phyloP scores from a whole-genome alignment of 2,329 filamentous ascomycete genomes.

The Paracorniculantispora psalliotae region DNA sequence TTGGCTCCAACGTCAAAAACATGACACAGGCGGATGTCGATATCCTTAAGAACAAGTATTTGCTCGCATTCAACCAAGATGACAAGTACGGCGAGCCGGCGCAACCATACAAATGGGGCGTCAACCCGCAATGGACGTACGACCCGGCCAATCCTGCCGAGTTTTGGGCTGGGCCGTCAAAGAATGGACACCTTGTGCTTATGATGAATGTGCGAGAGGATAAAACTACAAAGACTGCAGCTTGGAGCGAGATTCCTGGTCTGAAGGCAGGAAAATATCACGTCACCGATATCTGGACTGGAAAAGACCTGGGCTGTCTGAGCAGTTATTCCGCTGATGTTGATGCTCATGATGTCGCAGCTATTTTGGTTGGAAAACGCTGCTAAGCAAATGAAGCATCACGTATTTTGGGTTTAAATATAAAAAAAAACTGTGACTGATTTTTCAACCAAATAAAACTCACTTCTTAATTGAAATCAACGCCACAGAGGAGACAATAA shows the following conservation, averaged over 20 bases:
- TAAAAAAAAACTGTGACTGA: too few species aligned
- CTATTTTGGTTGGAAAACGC: slow-evolving; percentile 17
- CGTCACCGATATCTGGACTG: slow-evolving; percentile 44
- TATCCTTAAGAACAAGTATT: slow-evolving; percentile 37
- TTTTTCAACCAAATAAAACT: too few species aligned
- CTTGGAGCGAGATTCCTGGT: slow-evolving; percentile 40
- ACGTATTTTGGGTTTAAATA: too few species aligned
- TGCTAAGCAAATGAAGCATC: background rate
- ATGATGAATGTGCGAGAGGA: slow-evolving; percentile 39
- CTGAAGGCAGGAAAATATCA: slow-evolving; percentile 30
- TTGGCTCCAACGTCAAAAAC: slow-evolving; percentile 37
- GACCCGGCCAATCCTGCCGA: slow-evolving; percentile 43
- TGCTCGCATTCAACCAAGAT: slow-evolving; percentile 44
- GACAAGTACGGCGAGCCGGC: slow-evolving; percentile 35
- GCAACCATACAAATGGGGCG: slow-evolving; percentile 43
- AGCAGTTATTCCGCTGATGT: slow-evolving; percentile 25
- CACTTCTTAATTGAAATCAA: background rate
- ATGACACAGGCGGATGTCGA: slow-evolving; percentile 32
- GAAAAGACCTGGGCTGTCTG: slow-evolving; percentile 33
- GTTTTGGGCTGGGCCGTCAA: slow-evolving; percentile 42
- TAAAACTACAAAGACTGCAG: slow-evolving; percentile 30
- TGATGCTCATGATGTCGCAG: slow-evolving; percentile 32
- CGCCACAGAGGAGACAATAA: background rate
- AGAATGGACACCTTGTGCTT: slow-evolving; percentile 40
- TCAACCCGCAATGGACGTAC: slow-evolving; percentile 45